Percentiles rank a stretch among this genome's conserved stretches.
phyloP scores from a whole-genome alignment of 371 early-diverging fungal genomes.

The Sporodiniella umbellata region DNA sequence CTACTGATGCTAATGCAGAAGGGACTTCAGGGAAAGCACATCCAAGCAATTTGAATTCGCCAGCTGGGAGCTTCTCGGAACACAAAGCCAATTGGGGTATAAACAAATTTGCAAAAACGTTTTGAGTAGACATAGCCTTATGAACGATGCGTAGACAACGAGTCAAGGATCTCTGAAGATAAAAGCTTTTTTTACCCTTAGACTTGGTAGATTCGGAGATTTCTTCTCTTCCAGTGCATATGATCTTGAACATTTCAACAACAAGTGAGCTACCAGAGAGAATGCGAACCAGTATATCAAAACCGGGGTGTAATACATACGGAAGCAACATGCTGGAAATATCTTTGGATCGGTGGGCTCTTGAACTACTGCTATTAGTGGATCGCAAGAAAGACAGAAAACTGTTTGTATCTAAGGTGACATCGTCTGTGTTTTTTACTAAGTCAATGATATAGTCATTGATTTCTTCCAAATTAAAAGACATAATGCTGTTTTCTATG shows the following conservation, averaged over 20 bases:
- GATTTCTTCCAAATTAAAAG: slow-evolving; percentile 61
- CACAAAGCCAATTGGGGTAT: slow-evolving; percentile 48
- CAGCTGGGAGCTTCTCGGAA: slow-evolving; percentile 9
- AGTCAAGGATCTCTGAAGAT: slow-evolving; percentile 34
- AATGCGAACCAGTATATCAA: slow-evolving; percentile 75
- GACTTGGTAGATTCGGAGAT: not conserved
- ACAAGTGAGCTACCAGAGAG: slow-evolving; percentile 74
- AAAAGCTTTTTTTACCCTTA: slow-evolving; percentile 1
- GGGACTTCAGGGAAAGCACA: slow-evolving; percentile 21
- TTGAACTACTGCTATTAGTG: not conserved
- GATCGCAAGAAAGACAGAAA: not conserved
- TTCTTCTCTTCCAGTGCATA: slow-evolving; percentile 38
- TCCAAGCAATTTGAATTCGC: slow-evolving; percentile 14
- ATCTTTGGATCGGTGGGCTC: not conserved
- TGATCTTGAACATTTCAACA: slow-evolving; percentile 61
- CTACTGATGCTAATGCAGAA: slow-evolving; percentile 61
- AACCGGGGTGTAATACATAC: slow-evolving; percentile 73
- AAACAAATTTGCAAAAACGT: slow-evolving; percentile 61
- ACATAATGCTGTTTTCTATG: slow-evolving; percentile 69
- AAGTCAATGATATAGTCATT: slow-evolving; percentile 1
- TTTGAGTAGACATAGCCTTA: slow-evolving; percentile 62
- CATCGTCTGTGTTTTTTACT: not conserved
- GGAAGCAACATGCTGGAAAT: not conserved
- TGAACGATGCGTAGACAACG: slow-evolving; percentile 63
- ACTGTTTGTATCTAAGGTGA: not conserved